Percentiles rank a stretch among this genome's conserved stretches.
These are phyloP conservation scores for Aspergillus sp. DNA, from an alignment of 2,329 filamentous ascomycete genomes.

Conservation along the genomic window DNA sequence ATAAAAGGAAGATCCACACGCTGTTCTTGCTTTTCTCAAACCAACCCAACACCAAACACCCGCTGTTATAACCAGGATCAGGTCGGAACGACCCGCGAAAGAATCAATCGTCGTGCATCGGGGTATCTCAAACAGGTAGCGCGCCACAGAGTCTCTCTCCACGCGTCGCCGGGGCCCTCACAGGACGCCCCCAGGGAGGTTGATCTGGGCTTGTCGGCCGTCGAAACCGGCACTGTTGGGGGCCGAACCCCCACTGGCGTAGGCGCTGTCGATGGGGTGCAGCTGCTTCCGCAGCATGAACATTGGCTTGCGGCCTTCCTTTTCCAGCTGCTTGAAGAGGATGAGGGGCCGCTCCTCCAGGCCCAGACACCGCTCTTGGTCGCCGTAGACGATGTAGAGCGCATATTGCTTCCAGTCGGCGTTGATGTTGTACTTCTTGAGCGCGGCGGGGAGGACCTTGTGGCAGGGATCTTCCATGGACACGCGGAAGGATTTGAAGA, in stretches of 20 bases:
- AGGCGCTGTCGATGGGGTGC: conserved; percentile 44
- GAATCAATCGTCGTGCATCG: conserved; percentile 1
- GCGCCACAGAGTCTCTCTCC: neutral
- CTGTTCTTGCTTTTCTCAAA: neutral
- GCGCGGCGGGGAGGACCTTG: conserved; percentile 90
- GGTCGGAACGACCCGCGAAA: neutral
- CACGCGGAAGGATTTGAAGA: conserved; percentile 98
- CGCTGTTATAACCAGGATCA: neutral
- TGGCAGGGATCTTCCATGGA: conserved; percentile 98
- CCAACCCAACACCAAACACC: neutral
- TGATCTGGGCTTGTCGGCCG: conserved; percentile 29
- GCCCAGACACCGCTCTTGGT: conserved; percentile 90
- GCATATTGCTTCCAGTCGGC: conserved; percentile 97
- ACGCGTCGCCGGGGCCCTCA: conserved; percentile 12
- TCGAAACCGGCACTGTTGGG: conserved; percentile 35
- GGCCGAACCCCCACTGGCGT: conserved; percentile 22
- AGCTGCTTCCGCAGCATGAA: conserved; percentile 84
- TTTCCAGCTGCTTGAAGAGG: conserved; percentile 94
- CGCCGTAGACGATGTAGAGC: conserved; percentile 97
- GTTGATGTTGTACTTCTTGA: conserved; percentile 98
- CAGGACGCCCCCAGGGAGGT: conserved; percentile 32
- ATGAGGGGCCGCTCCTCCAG: conserved; percentile 92
- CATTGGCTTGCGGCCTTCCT: conserved; percentile 97
- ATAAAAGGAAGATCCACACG: neutral
- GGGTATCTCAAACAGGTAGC: conserved; percentile 4